Evolutionary conservation across 768 basidiomycete species (phyloP).

Genomic region (Agrocybe chaxingu): DNA sequence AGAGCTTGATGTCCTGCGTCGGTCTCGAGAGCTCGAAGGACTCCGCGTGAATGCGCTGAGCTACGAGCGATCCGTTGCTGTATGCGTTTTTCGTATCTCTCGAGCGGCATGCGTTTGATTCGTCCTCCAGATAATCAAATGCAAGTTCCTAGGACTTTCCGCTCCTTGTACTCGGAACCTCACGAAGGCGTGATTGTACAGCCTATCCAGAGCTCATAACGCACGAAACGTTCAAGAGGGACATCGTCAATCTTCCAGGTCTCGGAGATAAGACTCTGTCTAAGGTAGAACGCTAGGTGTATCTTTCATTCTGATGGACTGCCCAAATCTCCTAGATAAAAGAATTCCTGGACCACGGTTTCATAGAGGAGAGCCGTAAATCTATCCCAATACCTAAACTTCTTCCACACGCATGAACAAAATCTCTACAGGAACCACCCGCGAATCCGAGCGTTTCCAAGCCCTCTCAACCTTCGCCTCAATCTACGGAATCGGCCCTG

Average conservation of each 20-base stretch:
- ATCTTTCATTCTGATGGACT: neutral
- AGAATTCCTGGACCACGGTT: constrained; percentile 55
- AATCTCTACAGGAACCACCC: constrained; percentile 37
- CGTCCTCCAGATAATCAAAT: constrained; percentile 24
- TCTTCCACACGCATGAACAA: neutral
- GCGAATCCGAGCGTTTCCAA: constrained; percentile 48
- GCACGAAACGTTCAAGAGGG: constrained; percentile 29
- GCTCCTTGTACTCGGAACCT: neutral
- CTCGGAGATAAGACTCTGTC: constrained; percentile 48
- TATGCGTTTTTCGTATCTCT: constrained; percentile 29
- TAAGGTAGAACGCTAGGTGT: constrained; percentile 34
- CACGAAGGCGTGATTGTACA: constrained; percentile 17
- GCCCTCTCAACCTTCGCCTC: constrained; percentile 56
- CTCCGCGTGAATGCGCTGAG: constrained; percentile 64
- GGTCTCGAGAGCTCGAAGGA: constrained; percentile 61
- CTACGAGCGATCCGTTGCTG: constrained; percentile 72
- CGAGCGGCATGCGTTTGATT: neutral
- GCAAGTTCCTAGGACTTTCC: constrained; percentile 11
- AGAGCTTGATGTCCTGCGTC: constrained; percentile 59
- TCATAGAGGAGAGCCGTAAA: constrained; percentile 59
- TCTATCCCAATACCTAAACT: constrained; percentile 33
- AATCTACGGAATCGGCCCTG: constrained; percentile 73
- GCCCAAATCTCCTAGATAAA: constrained; percentile 40
- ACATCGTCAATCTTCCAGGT: constrained; percentile 42
- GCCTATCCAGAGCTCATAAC: constrained; percentile 48